Evolutionary conservation across 129 eudicot species (phyloP), one percentile per base, ranked within the genome.

Genomic region (Centaurea solstitialis): DNA sequence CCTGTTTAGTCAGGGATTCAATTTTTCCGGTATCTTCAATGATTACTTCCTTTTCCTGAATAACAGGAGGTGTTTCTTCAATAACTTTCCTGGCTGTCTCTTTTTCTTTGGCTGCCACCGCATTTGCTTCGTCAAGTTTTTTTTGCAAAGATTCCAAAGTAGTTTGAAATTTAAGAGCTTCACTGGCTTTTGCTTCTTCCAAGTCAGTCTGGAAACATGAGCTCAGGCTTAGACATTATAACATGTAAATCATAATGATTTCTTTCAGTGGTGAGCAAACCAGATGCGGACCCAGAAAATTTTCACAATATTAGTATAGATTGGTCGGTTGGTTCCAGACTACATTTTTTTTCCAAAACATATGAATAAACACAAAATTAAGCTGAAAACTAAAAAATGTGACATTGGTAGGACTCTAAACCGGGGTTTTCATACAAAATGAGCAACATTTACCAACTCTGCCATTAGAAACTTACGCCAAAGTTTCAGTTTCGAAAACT

Each of bases 31-130:
- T 93, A 78, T 93, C 98, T 88, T 96, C 91, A 84, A 96, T 81
- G 45, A 87, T 69, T 72, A 96, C 90, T 82, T 90, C 90, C 64
- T 88, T 91, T 88, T 96, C 98, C 85, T 96, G 86, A 86, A 93
- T 79, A 79, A 96, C 91, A 21, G 99, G 98, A 80, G 96, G 98
- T 85, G 99, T 98, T 86, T 93, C 99, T 88, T 85, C 93, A 81
- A 96, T 83, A 66, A 95, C 99, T 86, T 96, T 96, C 84, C 86
- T 88, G 43, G 95, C 91, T 57, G 96, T 91, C 79, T 96, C 97
- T 74, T 90, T 84, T 81, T 96, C 99, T 83, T 91, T 91, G 72
- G 84, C 86, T 59, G 91, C 59, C 72, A 85, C 79, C 1, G 92
- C 93, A 70, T 91, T 93, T 77, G 92, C 79, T 90, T 96, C 98